phyloP scores from a whole-genome alignment of 306 rosid genomes.

The Lathyrus aphaca region DNA sequence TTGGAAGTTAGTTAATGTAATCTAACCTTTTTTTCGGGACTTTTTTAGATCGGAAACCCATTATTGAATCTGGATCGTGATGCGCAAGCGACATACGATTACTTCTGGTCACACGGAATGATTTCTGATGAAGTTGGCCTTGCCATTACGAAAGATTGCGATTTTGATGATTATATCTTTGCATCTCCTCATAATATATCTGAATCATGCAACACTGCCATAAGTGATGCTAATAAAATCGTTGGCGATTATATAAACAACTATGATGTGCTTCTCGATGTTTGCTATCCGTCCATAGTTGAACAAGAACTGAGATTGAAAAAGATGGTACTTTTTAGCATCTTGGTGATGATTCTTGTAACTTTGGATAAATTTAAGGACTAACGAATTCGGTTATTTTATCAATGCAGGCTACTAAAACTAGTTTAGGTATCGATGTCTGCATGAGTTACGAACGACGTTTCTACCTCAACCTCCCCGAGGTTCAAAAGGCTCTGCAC shows the following conservation, averaged over 20 bases:
- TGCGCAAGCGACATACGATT: constrained; percentile 65
- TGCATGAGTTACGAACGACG: constrained; percentile 71
- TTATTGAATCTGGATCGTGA: constrained; percentile 73
- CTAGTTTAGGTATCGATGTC: constrained; percentile 84
- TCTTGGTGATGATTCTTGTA: background rate
- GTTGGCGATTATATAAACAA: constrained; percentile 67
- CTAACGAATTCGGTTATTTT: background rate
- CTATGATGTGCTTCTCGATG: constrained; percentile 81
- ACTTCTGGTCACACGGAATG: constrained; percentile 95
- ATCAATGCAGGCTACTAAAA: constrained; percentile 70
- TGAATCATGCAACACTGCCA: constrained; percentile 55
- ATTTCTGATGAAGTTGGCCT: constrained; percentile 87
- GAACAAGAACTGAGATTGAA: constrained; percentile 82
- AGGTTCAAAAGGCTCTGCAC: constrained; percentile 88
- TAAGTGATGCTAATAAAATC: constrained; percentile 51
- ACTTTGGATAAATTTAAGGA: background rate
- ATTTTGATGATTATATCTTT: constrained; percentile 65
- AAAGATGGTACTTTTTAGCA: constrained; percentile 56
- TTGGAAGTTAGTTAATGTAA: background rate
- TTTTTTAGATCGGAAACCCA: constrained; percentile 81
- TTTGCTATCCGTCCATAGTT: constrained; percentile 81
- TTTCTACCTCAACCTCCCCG: constrained; percentile 76
- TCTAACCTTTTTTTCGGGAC: no score
- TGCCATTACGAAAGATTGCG: constrained; percentile 64
- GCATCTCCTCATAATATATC: constrained; percentile 64